Percentiles rank a stretch among this genome's conserved stretches.
Evolutionary conservation across 306 rosid genomes (phyloP).

Genomic region (Acmispon strigosus): DNA sequence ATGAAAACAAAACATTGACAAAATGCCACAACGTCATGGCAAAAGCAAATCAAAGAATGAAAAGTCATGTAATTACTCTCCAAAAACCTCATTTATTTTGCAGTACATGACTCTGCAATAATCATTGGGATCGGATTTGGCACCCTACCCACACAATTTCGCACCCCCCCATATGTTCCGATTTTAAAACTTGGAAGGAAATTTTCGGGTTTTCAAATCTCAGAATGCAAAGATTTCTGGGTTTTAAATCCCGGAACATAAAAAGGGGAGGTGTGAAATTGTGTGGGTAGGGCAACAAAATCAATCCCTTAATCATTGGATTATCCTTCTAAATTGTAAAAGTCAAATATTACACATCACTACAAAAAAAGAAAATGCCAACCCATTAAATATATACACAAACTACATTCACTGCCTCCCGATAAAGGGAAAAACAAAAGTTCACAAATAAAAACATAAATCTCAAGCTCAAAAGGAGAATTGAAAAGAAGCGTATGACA

Average conservation of each 20-base stretch:
- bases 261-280: too few relatives aligned
- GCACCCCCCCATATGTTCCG: too few relatives aligned
- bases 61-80: conserved; percentile 1
- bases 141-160: too few relatives aligned
- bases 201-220: too few relatives aligned
- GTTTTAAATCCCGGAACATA: too few relatives aligned
- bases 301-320: not conserved
- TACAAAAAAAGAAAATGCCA: not conserved
- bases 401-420: not conserved
- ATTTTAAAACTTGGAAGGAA: too few relatives aligned
- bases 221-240: too few relatives aligned
- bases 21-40: not conserved
- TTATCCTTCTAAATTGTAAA: not conserved
- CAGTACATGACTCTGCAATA: not conserved
- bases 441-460: not conserved
- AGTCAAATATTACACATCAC: not conserved
- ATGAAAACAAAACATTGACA: not conserved
- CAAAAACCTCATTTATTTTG: not conserved
- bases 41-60: conserved; percentile 3
- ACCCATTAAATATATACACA: not conserved
- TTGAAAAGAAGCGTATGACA: too few relatives aligned
- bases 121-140: too few relatives aligned
- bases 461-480: not conserved
- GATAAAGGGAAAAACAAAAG: not conserved
- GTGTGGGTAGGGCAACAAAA: too few relatives aligned